Conservation (phyloP, 2,329 filamentous ascomycete species). For the Penicillium verrucosum region DNA sequence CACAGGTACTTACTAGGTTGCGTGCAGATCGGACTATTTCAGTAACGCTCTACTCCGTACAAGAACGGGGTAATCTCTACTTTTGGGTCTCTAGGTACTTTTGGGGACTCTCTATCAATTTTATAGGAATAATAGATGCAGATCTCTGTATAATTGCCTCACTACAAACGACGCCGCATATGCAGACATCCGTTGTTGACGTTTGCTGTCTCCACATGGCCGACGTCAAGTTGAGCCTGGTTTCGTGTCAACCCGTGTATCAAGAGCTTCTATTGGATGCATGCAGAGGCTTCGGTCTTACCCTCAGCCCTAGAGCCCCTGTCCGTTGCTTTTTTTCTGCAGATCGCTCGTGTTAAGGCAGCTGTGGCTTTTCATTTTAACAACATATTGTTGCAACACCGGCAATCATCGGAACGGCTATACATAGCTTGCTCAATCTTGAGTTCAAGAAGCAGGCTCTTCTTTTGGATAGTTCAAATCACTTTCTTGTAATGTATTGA, state of each 20-base stretch:
- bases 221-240: background rate
- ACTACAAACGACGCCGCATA: background rate
- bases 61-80: background rate
- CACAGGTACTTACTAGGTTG: background rate
- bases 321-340: background rate
- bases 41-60: background rate
- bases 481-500: background rate
- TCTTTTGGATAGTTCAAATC: no score
- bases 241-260: background rate
- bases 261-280: background rate
- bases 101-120: background rate
- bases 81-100: no score
- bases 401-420: background rate
- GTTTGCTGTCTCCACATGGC: background rate
- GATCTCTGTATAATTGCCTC: background rate
- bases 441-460: rapidly evolving
- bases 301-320: background rate
- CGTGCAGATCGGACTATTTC: background rate
- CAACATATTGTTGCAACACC: background rate
- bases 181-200: background rate
- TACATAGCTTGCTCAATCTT: background rate
- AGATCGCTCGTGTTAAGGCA: background rate
- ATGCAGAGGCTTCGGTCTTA: background rate
- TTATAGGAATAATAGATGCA: no score
- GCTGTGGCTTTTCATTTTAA: background rate